Conservation (phyloP, 805 yeast species). For the Lipomyces chichibuensis region DNA sequence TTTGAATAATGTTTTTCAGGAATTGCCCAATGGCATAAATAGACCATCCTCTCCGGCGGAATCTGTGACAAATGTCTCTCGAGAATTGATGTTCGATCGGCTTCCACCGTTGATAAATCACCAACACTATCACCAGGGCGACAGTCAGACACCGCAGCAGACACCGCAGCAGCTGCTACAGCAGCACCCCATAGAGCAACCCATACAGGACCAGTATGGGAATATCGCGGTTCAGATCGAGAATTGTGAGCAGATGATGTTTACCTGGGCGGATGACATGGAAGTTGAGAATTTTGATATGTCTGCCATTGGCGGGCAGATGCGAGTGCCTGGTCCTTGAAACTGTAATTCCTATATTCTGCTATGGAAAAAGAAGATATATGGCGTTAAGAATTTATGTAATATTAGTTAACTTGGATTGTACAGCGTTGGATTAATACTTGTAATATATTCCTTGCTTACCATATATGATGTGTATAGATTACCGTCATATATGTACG, state of each 20-base stretch:
- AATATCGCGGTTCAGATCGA: neutral
- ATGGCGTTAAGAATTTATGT: too few relatives aligned
- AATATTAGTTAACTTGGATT: too few relatives aligned
- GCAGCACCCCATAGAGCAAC: too few relatives aligned
- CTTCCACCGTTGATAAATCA: constrained; percentile 11
- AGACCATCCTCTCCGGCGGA: constrained; percentile 7
- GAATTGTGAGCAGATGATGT: constrained; percentile 2
- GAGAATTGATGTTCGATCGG: constrained; percentile 10
- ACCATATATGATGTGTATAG: too few relatives aligned
- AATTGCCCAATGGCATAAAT: neutral
- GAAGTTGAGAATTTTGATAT: neutral
- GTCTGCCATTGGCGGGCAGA: neutral
- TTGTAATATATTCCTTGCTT: too few relatives aligned
- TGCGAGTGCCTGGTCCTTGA: too few relatives aligned
- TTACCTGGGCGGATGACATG: constrained; percentile 8
- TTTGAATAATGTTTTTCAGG: neutral
- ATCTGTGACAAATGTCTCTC: constrained; percentile 12
- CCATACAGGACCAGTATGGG: neutral
- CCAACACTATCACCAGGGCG: neutral
- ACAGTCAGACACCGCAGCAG: neutral
- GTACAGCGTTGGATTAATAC: too few relatives aligned
- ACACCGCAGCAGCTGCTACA: neutral
- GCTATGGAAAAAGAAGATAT: too few relatives aligned
- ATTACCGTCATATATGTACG: too few relatives aligned
- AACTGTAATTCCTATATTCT: too few relatives aligned